Evolutionary conservation across 2,329 filamentous ascomycete genomes (phyloP).

Genomic region (Cryphonectria parasitica): DNA sequence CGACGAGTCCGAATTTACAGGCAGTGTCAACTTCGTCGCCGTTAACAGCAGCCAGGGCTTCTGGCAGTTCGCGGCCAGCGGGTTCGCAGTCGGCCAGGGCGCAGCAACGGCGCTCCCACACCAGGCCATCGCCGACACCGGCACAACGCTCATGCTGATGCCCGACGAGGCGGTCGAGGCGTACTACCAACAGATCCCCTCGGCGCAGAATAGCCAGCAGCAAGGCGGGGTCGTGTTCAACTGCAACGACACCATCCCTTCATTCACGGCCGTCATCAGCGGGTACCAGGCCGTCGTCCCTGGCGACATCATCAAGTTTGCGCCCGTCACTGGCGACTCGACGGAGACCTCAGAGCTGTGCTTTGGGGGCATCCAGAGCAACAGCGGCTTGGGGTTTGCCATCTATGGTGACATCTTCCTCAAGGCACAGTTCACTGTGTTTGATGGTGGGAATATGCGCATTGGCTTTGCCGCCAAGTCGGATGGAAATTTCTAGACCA

Average conservation of each 20-base stretch:
- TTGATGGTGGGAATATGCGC: slow-evolving; percentile 52
- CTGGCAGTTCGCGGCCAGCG: slow-evolving; percentile 63
- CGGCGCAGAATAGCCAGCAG: slow-evolving; percentile 47
- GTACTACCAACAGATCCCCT: slow-evolving; percentile 61
- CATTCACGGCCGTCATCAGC: slow-evolving; percentile 49
- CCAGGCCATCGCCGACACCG: slow-evolving; percentile 66
- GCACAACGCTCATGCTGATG: slow-evolving; percentile 65
- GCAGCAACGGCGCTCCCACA: slow-evolving; percentile 44
- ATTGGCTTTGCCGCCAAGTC: slow-evolving; percentile 52
- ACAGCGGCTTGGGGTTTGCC: slow-evolving; percentile 57
- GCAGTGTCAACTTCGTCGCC: slow-evolving; percentile 58
- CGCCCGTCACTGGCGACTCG: slow-evolving; percentile 50
- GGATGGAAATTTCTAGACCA: not conserved
- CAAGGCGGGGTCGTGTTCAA: slow-evolving; percentile 52
- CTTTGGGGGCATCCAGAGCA: slow-evolving; percentile 68
- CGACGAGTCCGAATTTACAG: slow-evolving; percentile 60
- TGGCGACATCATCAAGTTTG: slow-evolving; percentile 50
- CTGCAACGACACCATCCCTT: slow-evolving; percentile 35
- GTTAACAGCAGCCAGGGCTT: slow-evolving; percentile 61
- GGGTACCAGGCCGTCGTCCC: slow-evolving; percentile 51
- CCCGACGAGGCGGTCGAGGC: slow-evolving; percentile 51
- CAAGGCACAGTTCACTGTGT: slow-evolving; percentile 70
- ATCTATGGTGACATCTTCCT: slow-evolving; percentile 75
- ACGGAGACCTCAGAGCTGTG: slow-evolving; percentile 58
- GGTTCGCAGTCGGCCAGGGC: slow-evolving; percentile 55